Evolutionary conservation across 176 grass and related monocot genomes (phyloP).

Genomic region (Avena atlantica): DNA sequence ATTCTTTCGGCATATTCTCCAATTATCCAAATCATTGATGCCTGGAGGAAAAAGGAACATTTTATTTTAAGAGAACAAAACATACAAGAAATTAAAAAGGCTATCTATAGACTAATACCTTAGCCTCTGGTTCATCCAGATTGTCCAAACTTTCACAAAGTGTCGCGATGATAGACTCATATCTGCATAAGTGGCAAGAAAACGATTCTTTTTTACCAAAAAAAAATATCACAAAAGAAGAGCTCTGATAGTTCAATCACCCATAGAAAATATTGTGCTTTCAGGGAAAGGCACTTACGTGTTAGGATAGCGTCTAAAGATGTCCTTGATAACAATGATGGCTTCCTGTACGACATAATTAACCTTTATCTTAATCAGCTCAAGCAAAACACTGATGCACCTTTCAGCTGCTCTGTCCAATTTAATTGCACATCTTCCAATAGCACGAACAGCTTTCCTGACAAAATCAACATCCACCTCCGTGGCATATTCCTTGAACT

Average conservation of each 20-base stretch:
- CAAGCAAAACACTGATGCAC: slow-evolving; percentile 96
- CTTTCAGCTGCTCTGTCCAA: slow-evolving; percentile 95
- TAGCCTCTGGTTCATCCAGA: slow-evolving; percentile 98
- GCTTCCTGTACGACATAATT: slow-evolving; percentile 99
- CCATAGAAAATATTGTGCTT: slow-evolving; percentile 14
- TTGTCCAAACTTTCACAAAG: slow-evolving; percentile 97
- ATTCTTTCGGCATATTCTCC: slow-evolving; percentile 99
- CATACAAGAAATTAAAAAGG: slow-evolving; percentile 26
- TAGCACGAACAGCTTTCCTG: slow-evolving; percentile 94
- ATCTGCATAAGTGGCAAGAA: slow-evolving; percentile 59
- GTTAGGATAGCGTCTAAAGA: slow-evolving; percentile 99
- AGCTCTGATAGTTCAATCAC: background rate
- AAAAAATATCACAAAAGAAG: slow-evolving; percentile 2
- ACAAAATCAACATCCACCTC: slow-evolving; percentile 99
- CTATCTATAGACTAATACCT: slow-evolving; percentile 55
- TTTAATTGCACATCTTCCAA: slow-evolving; percentile 98
- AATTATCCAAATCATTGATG: slow-evolving; percentile 99
- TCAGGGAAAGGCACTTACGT: slow-evolving; percentile 67
- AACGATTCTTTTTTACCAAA: slow-evolving; percentile 26
- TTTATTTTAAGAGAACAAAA: slow-evolving; percentile 25
- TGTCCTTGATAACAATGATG: slow-evolving; percentile 99
- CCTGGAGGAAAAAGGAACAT: slow-evolving; percentile 54
- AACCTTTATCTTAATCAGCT: slow-evolving; percentile 99
- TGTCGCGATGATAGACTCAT: slow-evolving; percentile 96
- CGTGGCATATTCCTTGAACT: slow-evolving; percentile 99